Base-by-base conservation (phyloP, 768 basidiomycete genomes). In the Tulasnella sp. region DNA sequence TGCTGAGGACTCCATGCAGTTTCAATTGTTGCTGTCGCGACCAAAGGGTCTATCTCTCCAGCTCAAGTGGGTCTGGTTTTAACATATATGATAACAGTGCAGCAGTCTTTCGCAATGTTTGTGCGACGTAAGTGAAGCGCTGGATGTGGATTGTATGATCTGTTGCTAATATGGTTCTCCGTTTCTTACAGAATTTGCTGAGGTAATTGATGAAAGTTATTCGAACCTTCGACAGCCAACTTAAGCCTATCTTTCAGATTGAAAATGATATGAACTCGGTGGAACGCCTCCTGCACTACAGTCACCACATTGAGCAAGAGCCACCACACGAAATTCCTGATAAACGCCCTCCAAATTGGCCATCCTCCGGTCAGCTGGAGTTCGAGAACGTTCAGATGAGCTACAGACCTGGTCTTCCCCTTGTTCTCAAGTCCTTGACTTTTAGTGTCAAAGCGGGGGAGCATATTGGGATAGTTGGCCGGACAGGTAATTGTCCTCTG, bases 41-140 rank as follows among this genome's bases (percentile, higher is more conserved):
- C 74, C 8, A 67, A 74, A 2, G 71, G 73, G n/a, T 70, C 70
- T 0, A 77, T 81, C 53, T 76, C 70, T 34, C 73, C 85, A 0
- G 76, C 82, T 0, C 72, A 81, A 58, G 78, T 79, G 39, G 85
- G 84, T 58, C 66, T 88, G 22, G 75, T 81, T 20, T 64, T 88
- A 22, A 81, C 81, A 0, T 83, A 80, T 39, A n/a, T n/a, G n/a
- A n/a, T n/a, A n/a, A n/a, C n/a, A n/a, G n/a, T n/a, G n/a, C n/a
- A n/a, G n/a, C n/a, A n/a, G n/a, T n/a, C n/a, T n/a, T n/a, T n/a
- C n/a, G n/a, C n/a, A n/a, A n/a, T n/a, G n/a, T n/a, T n/a, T n/a
- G n/a, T n/a, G n/a, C n/a, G n/a, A n/a, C n/a, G n/a, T n/a, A n/a
- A n/a, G n/a, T n/a, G n/a, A n/a, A n/a, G n/a, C n/a, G n/a, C n/a